These are phyloP conservation scores for Penicillium hordei DNA, from an alignment of 2,329 filamentous ascomycete genomes.

Conservation along the genomic window DNA sequence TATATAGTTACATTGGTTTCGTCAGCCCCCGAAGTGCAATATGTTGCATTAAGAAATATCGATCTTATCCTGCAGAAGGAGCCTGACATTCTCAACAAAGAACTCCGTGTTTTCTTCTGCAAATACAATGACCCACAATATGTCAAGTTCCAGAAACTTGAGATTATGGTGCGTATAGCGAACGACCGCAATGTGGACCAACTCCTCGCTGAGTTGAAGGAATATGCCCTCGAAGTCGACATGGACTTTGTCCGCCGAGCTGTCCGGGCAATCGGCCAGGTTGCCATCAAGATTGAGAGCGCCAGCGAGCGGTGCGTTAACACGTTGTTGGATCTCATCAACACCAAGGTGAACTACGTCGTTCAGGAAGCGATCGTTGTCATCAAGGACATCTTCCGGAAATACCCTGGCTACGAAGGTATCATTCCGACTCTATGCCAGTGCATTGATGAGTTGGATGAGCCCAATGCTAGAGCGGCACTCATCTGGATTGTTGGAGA, in stretches of 20 bases:
- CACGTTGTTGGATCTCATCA: slow-evolving; percentile 86
- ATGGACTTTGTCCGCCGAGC: slow-evolving; percentile 98
- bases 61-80: slow-evolving; percentile 94
- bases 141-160: slow-evolving; percentile 94
- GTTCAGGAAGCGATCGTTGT: slow-evolving; percentile 99
- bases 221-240: slow-evolving; percentile 96
- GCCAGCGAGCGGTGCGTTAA: slow-evolving; percentile 96
- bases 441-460: slow-evolving; percentile 94
- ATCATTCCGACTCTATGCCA: slow-evolving; percentile 96
- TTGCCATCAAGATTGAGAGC: slow-evolving; percentile 96
- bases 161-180: slow-evolving; percentile 99
- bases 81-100: slow-evolving; percentile 94
- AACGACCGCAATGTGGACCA: slow-evolving; percentile 97
- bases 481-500: slow-evolving; percentile 99
- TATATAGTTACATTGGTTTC: slow-evolving; percentile 86
- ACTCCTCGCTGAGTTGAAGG: slow-evolving; percentile 87
- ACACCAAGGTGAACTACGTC: slow-evolving; percentile 98
- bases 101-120: slow-evolving; percentile 98
- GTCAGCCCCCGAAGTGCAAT: slow-evolving; percentile 94
- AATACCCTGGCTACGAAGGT: slow-evolving; percentile 96
- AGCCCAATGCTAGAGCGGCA: slow-evolving; percentile 84
- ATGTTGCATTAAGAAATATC: slow-evolving; percentile 93
- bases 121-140: slow-evolving; percentile 99
- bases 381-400: slow-evolving; percentile 96
- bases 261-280: slow-evolving; percentile 94